phyloP scores from a whole-genome alignment of 78 protist species.

The Emiliania huxleyi region DNA sequence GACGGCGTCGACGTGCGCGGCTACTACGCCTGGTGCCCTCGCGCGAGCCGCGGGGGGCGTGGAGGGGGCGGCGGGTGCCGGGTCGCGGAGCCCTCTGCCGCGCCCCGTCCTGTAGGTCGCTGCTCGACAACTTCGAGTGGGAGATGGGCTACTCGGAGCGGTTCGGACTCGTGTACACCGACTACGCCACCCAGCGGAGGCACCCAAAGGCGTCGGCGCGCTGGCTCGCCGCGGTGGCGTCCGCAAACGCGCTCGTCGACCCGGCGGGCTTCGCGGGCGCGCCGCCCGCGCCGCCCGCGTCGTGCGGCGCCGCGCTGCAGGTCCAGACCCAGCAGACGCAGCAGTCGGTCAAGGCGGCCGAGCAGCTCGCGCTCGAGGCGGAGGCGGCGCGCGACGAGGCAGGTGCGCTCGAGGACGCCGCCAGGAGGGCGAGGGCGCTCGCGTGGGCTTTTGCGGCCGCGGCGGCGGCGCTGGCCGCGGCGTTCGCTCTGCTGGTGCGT shows the following conservation, averaged over 20 bases:
- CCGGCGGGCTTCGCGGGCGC: background rate
- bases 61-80: no score
- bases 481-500: no score
- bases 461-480: no score
- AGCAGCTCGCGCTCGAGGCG: background rate
- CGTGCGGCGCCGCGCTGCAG: no score
- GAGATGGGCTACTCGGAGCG: constrained; percentile 61
- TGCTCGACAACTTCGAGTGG: constrained; percentile 70
- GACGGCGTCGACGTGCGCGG: constrained; percentile 41
- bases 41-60: no score
- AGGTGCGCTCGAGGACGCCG: background rate
- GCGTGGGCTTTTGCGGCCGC: background rate
- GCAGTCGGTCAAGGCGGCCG: background rate
- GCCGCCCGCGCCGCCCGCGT: background rate
- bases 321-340: no score
- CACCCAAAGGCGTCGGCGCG: background rate
- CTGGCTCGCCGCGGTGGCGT: background rate
- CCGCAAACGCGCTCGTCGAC: background rate
- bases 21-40: constrained; percentile 57
- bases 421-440: background rate
- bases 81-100: constrained; percentile 38
- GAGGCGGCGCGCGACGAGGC: background rate
- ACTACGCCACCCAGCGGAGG: constrained; percentile 10
- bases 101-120: no score
- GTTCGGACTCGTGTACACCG: constrained; percentile 61